Evolutionary conservation across 208 protist species (phyloP), one percentile per base, ranked within the genome.

Genomic region (Kentomonas sorsogonicus): DNA sequence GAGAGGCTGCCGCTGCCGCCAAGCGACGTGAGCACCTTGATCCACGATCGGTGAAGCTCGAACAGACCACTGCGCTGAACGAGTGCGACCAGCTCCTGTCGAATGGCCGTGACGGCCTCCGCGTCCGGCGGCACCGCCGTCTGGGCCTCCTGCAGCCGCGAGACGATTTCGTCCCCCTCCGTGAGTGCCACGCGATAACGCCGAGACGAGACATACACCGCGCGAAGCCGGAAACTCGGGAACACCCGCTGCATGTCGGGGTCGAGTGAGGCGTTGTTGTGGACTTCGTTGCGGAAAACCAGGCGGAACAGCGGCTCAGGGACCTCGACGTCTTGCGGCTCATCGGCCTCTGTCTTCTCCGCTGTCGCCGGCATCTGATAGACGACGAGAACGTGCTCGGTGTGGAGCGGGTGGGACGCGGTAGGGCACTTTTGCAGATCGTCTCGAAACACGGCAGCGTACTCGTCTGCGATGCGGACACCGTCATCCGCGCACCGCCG

Each of bases 241-340:
- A 77, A 77, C 22, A 55, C n/a, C 23, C 64, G 56, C n/a, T n/a
- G 23, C 54, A 64, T 48, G 71, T 64, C 2, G 67, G 25, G 1
- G 44, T 22, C 31, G 61, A 30, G 15, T 29, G 11, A n/a, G n/a
- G 29, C 27, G 56, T 77, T 66, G 23, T 72, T 69, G 52, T 79
- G 72, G 3, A 71, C 65, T 40, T 91, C 80, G 53, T 94, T 91
- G 39, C 88, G 81, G 71, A 91, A 94, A 2, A 94, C 73, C 15
- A 94, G 54, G 20, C 84, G 83, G 41, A 94, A 90, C 0, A 91
- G 66, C 1, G 77, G 68, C 11, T 69, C 67, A 4, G 77, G 59
- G 15, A 29, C 50, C 16, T 48, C 47, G 9, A 23, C 41, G 34
- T 64, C 45, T 43, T 9, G 2, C 9, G 36, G 50, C 29, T 65